Conservation (phyloP, 2,329 filamentous ascomycete genomes). For the Anthostomella pinea region DNA sequence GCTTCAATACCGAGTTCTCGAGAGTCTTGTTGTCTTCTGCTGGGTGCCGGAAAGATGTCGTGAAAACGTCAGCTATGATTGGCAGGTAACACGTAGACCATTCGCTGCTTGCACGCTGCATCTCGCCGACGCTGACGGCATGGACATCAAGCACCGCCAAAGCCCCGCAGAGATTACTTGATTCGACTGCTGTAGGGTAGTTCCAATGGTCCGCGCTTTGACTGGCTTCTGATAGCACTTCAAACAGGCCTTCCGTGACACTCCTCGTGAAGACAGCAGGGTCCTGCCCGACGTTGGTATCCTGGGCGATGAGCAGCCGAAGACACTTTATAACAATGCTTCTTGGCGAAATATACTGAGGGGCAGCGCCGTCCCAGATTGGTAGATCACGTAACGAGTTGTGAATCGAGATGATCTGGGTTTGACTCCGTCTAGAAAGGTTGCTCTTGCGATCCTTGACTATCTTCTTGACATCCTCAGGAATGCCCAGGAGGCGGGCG, state of each 20-base stretch:
- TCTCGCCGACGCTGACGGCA: constrained; percentile 47
- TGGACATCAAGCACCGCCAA: constrained; percentile 55
- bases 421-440: constrained; percentile 63
- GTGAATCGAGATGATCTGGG: constrained; percentile 54
- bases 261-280: constrained; percentile 47
- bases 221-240: constrained; percentile 38
- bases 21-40: constrained; percentile 38
- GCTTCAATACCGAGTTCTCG: constrained; percentile 56
- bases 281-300: constrained; percentile 45
- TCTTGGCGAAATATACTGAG: constrained; percentile 56
- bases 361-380: constrained; percentile 58
- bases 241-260: constrained; percentile 49
- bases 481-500: constrained; percentile 48
- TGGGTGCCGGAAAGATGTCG: constrained; percentile 36
- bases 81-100: constrained; percentile 52
- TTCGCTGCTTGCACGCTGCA: constrained; percentile 34
- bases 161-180: constrained; percentile 37
- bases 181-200: constrained; percentile 32
- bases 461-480: constrained; percentile 57
- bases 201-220: constrained; percentile 35
- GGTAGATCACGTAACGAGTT: constrained; percentile 48
- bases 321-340: constrained; percentile 62
- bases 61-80: constrained; percentile 48
- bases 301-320: constrained; percentile 53
- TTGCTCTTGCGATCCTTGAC: constrained; percentile 65